Conservation (phyloP, 208 protist genomes). For the Wallacemonas collosoma region DNA sequence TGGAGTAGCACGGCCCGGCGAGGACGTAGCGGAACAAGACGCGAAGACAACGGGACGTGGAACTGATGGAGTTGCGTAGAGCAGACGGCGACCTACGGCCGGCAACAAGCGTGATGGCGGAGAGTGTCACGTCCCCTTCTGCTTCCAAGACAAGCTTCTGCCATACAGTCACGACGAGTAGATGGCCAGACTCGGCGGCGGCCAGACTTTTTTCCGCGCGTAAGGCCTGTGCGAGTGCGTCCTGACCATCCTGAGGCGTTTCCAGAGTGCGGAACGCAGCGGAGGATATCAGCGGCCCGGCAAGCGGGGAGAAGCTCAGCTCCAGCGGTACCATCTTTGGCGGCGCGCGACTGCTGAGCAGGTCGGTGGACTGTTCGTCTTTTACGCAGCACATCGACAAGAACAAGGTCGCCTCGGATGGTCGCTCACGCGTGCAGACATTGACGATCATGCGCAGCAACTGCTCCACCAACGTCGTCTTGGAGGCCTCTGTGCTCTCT, state of each 20-base stretch:
- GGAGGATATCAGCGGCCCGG: conserved; percentile 21
- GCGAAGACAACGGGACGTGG: background rate
- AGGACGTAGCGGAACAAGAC: conserved; percentile 35
- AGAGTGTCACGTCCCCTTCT: conserved; percentile 39
- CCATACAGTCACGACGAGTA: conserved; percentile 32
- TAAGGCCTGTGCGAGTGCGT: conserved; percentile 7
- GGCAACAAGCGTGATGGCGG: conserved; percentile 29
- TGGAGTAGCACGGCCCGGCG: conserved; percentile 30
- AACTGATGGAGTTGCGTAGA: conserved; percentile 10
- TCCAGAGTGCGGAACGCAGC: conserved; percentile 5
- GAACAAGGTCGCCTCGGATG: conserved; percentile 29
- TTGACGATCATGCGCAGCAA: conserved; percentile 25
- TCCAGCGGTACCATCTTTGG: background rate
- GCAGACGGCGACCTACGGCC: conserved; percentile 16
- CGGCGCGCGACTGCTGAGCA: conserved; percentile 12
- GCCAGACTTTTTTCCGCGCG: background rate
- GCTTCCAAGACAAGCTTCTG: conserved; percentile 29
- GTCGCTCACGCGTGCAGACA: conserved; percentile 15
- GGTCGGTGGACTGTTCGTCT: conserved; percentile 20
- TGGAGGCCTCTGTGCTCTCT: conserved; percentile 22
- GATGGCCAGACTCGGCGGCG: conserved; percentile 16
- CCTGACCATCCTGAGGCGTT: conserved; percentile 14
- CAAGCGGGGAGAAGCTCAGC: conserved; percentile 37
- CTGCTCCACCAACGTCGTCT: conserved; percentile 17
- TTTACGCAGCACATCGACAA: conserved; percentile 21